Base-by-base conservation (phyloP, 1,284 basidiomycete species). In the Acaromyces ingoldii region DNA sequence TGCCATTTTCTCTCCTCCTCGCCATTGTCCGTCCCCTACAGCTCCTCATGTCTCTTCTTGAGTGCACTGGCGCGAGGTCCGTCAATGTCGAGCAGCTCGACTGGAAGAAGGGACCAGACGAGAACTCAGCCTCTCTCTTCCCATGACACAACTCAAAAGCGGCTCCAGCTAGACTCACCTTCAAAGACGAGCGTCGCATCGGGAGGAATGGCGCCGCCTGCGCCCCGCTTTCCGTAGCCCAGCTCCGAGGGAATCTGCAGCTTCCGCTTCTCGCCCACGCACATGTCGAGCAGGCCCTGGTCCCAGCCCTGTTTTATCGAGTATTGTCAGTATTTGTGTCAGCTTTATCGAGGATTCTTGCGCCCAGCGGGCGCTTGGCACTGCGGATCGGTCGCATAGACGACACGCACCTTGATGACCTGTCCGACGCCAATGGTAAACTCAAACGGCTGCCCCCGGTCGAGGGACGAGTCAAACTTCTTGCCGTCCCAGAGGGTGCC, bases 111-210 rank as follows among this genome's bases (percentile, higher is more conserved):
- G 48, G 19, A 24, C 21, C 48, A 46, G 43, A 36, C 17, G 4
- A 13, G 15, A 46, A 15, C 17, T 30, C 36, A 4, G 21, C 3
- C 3, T 36, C 26, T 15, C 21, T n/a, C 26, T 29, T n/a, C n/a
- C n/a, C n/a, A 4, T 26, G n/a, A 15, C 25, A 39, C 24, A 21
- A 5, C 15, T 13, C 38, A 22, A 3, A 22, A 7, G 10, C 11
- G 44, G 19, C 19, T 21, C 6, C 38, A 11, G 6, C 21, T 6
- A 36, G 13, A 48, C 68, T 50, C 63, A 62, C 73, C 88, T 17
- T 91, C 88, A 77, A 97, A 97, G 29, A 91, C 84, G 30, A 97
- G 81, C 5, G 86, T 85, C 3, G 91, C 85, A 67, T 86, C 81
- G 24, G 86, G 80, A 19, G 92, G 92, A 57, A 97, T 97, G 49